These are phyloP conservation scores for Bondarzewia mesenterica DNA, from an alignment of 1,284 basidiomycete species.

Conservation along the genomic window DNA sequence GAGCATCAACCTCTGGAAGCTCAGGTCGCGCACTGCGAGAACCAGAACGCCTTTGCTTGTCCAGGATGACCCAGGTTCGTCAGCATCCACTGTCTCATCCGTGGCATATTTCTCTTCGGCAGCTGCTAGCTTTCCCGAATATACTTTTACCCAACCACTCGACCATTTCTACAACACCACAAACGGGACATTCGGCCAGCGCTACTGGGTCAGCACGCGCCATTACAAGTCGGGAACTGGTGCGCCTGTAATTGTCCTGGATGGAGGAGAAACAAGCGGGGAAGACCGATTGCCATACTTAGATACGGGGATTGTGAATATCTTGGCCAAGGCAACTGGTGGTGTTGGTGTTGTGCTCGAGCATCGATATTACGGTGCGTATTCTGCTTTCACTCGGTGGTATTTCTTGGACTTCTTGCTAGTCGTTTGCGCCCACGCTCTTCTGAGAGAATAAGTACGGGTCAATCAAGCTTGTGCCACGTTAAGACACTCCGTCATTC, in stretches of 20 bases:
- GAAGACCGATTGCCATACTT: conserved; percentile 63
- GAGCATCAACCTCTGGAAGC: conserved; percentile 32
- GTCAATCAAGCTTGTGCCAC: no score
- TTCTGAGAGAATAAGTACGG: no score
- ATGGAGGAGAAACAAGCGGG: conserved; percentile 81
- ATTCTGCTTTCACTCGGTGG: not conserved
- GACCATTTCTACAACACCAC: conserved; percentile 62
- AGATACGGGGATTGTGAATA: conserved; percentile 81
- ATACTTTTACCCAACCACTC: conserved; percentile 78
- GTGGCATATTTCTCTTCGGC: not conserved
- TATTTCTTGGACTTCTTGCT: no score
- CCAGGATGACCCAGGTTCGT: not conserved
- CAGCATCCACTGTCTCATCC: not conserved
- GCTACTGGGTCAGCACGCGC: conserved; percentile 87
- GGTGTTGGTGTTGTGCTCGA: conserved; percentile 89
- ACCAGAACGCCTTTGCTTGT: not conserved
- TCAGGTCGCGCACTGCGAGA: conserved; percentile 13
- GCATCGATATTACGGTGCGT: conserved; percentile 76
- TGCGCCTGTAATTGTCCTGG: conserved; percentile 74
- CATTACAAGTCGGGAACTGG: conserved; percentile 68
- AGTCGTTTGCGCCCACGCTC: no score
- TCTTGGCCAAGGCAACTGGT: conserved; percentile 74
- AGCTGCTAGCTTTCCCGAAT: conserved; percentile 39
- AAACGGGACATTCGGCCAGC: conserved; percentile 54
- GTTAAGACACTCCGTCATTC: no score